phyloP scores from a whole-genome alignment of 1,284 basidiomycete species.

The Leccinum subrobustum region DNA sequence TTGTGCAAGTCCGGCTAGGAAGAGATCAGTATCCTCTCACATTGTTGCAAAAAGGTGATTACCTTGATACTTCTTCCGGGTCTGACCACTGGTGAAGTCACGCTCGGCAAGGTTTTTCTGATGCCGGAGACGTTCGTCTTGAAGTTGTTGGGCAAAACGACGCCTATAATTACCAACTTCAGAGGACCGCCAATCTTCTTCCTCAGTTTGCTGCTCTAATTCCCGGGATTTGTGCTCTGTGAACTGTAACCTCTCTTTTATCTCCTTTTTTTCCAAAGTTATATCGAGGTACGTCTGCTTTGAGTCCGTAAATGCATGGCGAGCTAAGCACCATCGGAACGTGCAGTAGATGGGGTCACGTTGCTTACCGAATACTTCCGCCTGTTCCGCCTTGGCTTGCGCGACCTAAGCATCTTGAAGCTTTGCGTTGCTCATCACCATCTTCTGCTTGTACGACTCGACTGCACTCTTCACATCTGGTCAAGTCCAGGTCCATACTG shows the following conservation, averaged over 20 bases:
- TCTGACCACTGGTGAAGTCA: constrained; percentile 76
- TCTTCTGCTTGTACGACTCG: too few species aligned
- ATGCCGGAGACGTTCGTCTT: constrained; percentile 74
- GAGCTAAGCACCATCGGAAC: constrained; percentile 35
- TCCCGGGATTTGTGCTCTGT: constrained; percentile 59
- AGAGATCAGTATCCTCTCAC: constrained; percentile 6
- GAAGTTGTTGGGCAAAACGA: constrained; percentile 68
- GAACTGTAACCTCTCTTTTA: constrained; percentile 49
- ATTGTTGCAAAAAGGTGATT: constrained; percentile 10
- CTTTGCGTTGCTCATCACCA: too few species aligned
- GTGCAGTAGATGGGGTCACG: too few species aligned
- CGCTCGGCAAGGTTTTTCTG: constrained; percentile 75
- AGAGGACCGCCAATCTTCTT: constrained; percentile 66
- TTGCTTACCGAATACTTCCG: too few species aligned
- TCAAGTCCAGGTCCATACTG: too few species aligned
- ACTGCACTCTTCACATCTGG: too few species aligned
- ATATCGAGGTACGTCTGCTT: too few species aligned
- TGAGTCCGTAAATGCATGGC: constrained; percentile 54
- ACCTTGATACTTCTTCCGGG: constrained; percentile 84
- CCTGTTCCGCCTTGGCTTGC: too few species aligned
- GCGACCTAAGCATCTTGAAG: too few species aligned
- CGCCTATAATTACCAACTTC: constrained; percentile 64
- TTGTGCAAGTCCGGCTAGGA: constrained; percentile 67
- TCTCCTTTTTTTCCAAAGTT: constrained; percentile 50
- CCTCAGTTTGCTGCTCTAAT: constrained; percentile 64